Percentiles rank a stretch among this genome's conserved stretches.
Evolutionary conservation across 2,329 filamentous ascomycete genomes (phyloP).

Genomic region (Aureobasidium sp.): DNA sequence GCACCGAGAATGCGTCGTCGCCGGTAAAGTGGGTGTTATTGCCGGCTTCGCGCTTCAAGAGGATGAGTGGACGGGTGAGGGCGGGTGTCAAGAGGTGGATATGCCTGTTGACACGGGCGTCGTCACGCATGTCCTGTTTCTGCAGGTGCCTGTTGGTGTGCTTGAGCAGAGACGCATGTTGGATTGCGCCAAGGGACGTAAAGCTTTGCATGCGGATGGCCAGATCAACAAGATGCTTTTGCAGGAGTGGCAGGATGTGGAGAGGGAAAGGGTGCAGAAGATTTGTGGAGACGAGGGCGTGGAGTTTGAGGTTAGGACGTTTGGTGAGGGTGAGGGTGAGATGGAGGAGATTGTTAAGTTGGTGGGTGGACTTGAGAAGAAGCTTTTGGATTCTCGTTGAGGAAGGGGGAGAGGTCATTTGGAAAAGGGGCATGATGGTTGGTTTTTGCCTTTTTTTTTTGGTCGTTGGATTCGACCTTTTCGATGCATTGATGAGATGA

Average conservation of each 20-base stretch:
- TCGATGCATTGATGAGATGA: too few relatives aligned
- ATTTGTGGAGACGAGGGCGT: slow-evolving; percentile 43
- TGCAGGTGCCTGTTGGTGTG: not conserved
- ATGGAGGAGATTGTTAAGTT: not conserved
- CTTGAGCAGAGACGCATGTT: not conserved
- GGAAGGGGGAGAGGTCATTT: too few relatives aligned
- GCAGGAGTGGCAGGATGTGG: slow-evolving; percentile 24
- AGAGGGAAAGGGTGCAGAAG: slow-evolving; percentile 37
- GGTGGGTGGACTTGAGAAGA: too few relatives aligned
- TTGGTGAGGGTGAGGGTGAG: not conserved
- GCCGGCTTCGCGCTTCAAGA: too few relatives aligned
- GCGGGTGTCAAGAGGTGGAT: too few relatives aligned
- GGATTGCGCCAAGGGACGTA: not conserved
- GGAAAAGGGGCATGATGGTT: too few relatives aligned
- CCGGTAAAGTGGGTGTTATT: not conserved
- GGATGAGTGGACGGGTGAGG: too few relatives aligned
- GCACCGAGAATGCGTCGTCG: not conserved
- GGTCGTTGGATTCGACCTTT: too few relatives aligned
- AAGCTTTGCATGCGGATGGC: not conserved
- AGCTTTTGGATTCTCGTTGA: too few relatives aligned
- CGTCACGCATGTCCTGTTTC: not conserved
- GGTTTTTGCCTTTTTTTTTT: too few relatives aligned
- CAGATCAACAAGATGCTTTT: not conserved
- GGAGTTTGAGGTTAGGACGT: slow-evolving; percentile 38
- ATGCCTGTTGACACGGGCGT: too few relatives aligned